Conservation (phyloP, 768 basidiomycete genomes). For the Boletus edulis region DNA sequence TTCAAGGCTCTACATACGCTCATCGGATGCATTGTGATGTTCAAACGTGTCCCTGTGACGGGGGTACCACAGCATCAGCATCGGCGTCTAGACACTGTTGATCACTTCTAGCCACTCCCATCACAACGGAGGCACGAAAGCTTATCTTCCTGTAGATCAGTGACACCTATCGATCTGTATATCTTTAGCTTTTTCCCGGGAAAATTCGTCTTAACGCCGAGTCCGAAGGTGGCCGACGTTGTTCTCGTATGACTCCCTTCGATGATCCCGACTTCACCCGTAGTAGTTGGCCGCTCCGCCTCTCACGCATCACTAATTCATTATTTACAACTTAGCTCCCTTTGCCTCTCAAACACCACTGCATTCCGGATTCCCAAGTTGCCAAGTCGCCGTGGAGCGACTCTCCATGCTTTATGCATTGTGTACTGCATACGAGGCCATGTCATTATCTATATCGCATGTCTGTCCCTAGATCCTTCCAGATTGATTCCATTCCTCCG, state of each 20-base stretch:
- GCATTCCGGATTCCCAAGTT: background rate
- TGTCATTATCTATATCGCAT: background rate
- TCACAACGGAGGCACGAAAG: background rate
- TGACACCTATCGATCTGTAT: background rate
- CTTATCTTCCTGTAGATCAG: background rate
- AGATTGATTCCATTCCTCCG: background rate
- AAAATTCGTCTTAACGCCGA: background rate
- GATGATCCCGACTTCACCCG: conserved; percentile 8
- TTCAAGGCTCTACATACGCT: background rate
- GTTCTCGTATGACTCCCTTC: background rate
- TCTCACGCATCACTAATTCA: background rate
- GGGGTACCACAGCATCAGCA: too few species aligned
- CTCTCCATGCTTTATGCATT: too few species aligned
- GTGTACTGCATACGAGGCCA: too few species aligned
- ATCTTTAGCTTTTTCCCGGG: background rate
- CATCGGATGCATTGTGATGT: background rate
- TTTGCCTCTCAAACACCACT: background rate
- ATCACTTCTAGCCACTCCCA: background rate
- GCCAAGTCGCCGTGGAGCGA: background rate
- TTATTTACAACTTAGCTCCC: background rate
- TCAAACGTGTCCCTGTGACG: background rate
- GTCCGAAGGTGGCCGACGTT: background rate
- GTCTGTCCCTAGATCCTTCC: background rate
- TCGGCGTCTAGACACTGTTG: background rate
- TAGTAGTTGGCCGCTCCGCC: background rate